Conservation (phyloP, 2,329 filamentous ascomycete species). For the Colletotrichum lupini region DNA sequence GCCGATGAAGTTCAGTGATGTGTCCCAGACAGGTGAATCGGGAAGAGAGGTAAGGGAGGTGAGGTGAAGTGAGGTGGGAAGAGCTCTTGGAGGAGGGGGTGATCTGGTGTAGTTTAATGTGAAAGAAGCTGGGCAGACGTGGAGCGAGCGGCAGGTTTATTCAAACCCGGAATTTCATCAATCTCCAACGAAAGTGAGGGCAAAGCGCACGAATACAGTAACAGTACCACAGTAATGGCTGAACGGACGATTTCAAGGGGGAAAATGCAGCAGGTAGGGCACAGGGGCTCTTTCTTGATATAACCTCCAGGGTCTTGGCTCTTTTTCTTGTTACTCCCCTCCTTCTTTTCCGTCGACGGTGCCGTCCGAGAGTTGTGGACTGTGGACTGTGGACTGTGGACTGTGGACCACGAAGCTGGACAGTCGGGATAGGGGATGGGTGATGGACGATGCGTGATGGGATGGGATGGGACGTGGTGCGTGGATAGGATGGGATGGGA, state of each 20-base stretch:
- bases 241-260: background rate
- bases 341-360: conserved; percentile 13
- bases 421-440: conserved; percentile 21
- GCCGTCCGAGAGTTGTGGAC: conserved; percentile 11
- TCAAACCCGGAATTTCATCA: conserved; percentile 20
- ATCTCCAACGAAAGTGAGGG: conserved; percentile 29
- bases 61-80: too few species aligned
- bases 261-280: background rate
- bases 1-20: background rate
- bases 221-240: background rate
- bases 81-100: background rate
- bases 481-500: conserved; percentile 22
- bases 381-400: conserved; percentile 21
- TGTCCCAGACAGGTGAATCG: background rate
- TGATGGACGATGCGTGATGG: background rate
- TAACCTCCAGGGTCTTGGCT: conserved; percentile 29
- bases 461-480: conserved; percentile 7
- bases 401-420: conserved; percentile 10
- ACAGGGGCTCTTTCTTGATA: conserved; percentile 34
- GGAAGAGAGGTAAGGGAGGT: background rate
- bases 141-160: conserved; percentile 25
- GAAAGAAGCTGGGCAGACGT: conserved; percentile 1
- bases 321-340: background rate
- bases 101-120: background rate
- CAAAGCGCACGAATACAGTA: background rate